Evolutionary conservation across 2,329 filamentous ascomycete species (phyloP).

Genomic region (Scedosporium dehoogii): DNA sequence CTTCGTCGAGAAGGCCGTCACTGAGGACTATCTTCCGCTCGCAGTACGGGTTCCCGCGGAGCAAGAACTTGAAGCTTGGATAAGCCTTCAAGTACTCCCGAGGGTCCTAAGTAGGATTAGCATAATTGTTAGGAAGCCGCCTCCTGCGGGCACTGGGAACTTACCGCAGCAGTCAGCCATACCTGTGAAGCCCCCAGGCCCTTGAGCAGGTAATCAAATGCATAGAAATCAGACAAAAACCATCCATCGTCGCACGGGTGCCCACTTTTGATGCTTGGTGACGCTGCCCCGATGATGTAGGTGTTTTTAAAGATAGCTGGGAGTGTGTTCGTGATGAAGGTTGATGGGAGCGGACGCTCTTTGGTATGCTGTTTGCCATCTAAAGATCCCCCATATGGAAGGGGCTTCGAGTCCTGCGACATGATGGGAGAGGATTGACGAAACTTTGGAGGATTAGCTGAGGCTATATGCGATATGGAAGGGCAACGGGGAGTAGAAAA

Average conservation of each 20-base stretch:
- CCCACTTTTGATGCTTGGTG: slow-evolving; percentile 4
- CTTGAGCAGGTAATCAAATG: slow-evolving; percentile 10
- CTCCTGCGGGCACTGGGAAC: neutral
- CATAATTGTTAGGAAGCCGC: too few relatives aligned
- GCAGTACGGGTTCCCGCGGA: neutral
- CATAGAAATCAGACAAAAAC: slow-evolving; percentile 11
- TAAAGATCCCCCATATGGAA: too few relatives aligned
- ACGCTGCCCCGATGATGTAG: slow-evolving; percentile 6
- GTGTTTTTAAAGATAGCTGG: neutral
- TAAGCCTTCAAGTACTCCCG: neutral
- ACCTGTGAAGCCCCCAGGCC: neutral
- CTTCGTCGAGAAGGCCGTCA: neutral
- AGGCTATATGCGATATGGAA: too few relatives aligned
- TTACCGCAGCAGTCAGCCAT: neutral
- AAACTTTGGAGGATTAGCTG: too few relatives aligned
- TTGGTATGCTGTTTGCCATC: too few relatives aligned
- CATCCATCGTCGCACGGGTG: slow-evolving; percentile 6
- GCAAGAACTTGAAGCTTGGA: neutral
- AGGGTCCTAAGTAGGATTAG: neutral
- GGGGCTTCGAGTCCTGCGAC: too few relatives aligned
- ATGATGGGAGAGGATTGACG: too few relatives aligned
- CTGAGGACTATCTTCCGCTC: neutral
- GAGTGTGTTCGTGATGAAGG: neutral
- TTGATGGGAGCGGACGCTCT: neutral
- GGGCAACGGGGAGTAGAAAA: too few relatives aligned